These are phyloP conservation scores for Fusarium verrucosum DNA, from an alignment of 2,329 filamentous ascomycete species.

Conservation along the genomic window DNA sequence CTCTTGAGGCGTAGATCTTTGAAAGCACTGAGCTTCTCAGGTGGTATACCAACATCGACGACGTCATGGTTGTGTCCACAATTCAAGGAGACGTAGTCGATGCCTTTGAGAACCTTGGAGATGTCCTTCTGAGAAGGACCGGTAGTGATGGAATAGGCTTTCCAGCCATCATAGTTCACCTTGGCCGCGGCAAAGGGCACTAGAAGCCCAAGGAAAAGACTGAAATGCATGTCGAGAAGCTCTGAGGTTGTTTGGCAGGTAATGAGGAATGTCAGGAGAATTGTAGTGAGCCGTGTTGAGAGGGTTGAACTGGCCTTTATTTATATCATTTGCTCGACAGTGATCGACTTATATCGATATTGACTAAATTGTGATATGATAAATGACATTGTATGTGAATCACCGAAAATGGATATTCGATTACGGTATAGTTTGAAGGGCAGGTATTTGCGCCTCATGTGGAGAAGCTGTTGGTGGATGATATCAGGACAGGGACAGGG, in stretches of 20 bases:
- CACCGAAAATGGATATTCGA: neutral
- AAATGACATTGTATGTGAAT: neutral
- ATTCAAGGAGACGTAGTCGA: conserved; percentile 40
- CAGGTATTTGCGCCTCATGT: neutral
- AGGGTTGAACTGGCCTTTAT: neutral
- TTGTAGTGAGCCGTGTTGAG: neutral
- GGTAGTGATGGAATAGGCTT: conserved; percentile 40
- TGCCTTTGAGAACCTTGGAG: conserved; percentile 15
- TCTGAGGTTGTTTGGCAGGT: neutral
- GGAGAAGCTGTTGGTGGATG: neutral
- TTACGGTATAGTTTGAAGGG: neutral
- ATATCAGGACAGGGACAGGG: neutral
- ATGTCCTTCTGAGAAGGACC: conserved; percentile 24
- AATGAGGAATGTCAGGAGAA: neutral
- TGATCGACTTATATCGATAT: neutral
- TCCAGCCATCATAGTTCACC: conserved; percentile 43
- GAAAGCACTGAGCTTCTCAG: conserved; percentile 35
- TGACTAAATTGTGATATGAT: neutral
- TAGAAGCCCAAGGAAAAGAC: conserved; percentile 3
- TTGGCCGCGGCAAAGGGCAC: conserved; percentile 28
- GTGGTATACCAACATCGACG: conserved; percentile 43
- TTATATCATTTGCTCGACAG: neutral
- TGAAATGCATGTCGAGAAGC: conserved; percentile 10
- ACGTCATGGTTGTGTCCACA: conserved; percentile 37
- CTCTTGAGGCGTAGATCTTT: conserved; percentile 38